Conservation (phyloP, 768 basidiomycete genomes). For the Suillus decipiens region DNA sequence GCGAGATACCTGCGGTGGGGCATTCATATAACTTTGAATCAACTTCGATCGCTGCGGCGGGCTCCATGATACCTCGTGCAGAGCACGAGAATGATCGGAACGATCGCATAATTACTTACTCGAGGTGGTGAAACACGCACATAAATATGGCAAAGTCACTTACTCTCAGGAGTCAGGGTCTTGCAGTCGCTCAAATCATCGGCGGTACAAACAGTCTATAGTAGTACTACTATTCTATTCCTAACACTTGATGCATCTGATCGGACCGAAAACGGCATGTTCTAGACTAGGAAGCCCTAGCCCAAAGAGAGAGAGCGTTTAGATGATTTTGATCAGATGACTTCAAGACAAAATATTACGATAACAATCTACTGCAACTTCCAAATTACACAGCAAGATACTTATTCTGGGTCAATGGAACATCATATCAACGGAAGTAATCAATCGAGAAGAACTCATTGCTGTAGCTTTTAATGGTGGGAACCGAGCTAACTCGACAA, state of each 20-base stretch:
- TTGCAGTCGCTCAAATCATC: not conserved
- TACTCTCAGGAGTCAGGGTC: not conserved
- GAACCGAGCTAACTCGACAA: too few relatives aligned
- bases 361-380: too few relatives aligned
- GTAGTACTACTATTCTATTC: too few relatives aligned
- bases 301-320: not conserved
- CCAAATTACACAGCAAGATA: too few relatives aligned
- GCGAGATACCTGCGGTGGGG: not conserved
- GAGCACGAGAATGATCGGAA: not conserved
- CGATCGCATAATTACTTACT: not conserved
- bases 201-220: not conserved
- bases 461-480: too few relatives aligned
- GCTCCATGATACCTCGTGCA: not conserved
- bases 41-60: not conserved
- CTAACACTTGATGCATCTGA: too few relatives aligned
- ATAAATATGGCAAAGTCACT: not conserved
- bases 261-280: not conserved
- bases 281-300: not conserved
- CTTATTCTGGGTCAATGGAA: too few relatives aligned
- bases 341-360: too few relatives aligned
- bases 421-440: too few relatives aligned
- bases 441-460: too few relatives aligned
- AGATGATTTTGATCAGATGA: too few relatives aligned
- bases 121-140: not conserved
- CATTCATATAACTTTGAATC: not conserved